A percentile compares a stretch with the other conserved stretches of the same genome.
These are phyloP conservation scores for Phytophthora sojae DNA, from an alignment of 352 stramenopile genomes.

Conservation along the genomic window DNA sequence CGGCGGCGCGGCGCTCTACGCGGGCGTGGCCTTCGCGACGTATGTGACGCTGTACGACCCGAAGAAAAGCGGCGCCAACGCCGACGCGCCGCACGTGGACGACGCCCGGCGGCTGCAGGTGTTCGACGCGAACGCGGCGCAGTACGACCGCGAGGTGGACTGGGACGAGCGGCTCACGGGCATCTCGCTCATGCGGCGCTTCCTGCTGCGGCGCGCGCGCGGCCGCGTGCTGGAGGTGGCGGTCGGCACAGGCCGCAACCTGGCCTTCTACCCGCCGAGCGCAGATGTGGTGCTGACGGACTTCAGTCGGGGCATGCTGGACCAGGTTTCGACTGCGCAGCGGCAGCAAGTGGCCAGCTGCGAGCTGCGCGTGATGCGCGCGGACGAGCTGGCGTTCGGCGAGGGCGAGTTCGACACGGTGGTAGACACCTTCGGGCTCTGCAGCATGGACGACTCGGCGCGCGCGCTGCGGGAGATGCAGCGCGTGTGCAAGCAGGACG, in stretches of 20 bases:
- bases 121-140: conserved; percentile 74
- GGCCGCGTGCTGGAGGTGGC: conserved; percentile 94
- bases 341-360: conserved; percentile 33
- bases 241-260: conserved; percentile 94
- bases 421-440: conserved; percentile 97
- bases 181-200: conserved; percentile 82
- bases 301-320: conserved; percentile 79
- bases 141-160: conserved; percentile 84
- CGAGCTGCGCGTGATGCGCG: conserved; percentile 68
- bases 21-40: conserved; percentile 55
- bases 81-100: conserved; percentile 47
- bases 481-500: conserved; percentile 89
- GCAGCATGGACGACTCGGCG: conserved; percentile 95
- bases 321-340: conserved; percentile 49
- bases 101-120: conserved; percentile 63
- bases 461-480: conserved; percentile 92
- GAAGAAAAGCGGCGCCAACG: conserved; percentile 28
- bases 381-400: conserved; percentile 65
- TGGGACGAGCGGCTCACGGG: conserved; percentile 84
- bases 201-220: conserved; percentile 72
- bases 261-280: conserved; percentile 86
- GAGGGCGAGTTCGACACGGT: conserved; percentile 93
- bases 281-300: conserved; percentile 72
- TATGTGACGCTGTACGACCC: conserved; percentile 85
- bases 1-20: conserved; percentile 66